Conservation (phyloP, 108 stramenopile species). For the Conticribra weissflogii region DNA sequence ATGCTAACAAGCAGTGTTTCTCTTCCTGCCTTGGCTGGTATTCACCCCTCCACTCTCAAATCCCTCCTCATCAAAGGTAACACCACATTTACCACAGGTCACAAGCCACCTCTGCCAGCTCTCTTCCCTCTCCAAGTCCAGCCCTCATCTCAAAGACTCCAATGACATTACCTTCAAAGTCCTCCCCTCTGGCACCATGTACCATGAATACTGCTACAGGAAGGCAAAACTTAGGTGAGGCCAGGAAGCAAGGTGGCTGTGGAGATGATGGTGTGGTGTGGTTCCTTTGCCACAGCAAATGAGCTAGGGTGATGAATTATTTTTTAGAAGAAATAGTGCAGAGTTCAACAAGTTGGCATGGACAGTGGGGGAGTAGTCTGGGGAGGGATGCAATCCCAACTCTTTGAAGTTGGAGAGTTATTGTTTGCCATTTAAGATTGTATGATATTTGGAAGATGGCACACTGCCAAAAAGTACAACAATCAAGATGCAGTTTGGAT, state of each 20-base stretch:
- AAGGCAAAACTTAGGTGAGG: conserved; percentile 56
- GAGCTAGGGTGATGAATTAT: conserved; percentile 80
- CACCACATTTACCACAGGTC: conserved; percentile 49
- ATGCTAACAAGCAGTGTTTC: neutral
- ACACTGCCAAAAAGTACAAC: too few species aligned
- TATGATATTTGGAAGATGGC: too few species aligned
- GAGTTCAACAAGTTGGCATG: conserved; percentile 81
- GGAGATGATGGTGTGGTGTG: conserved; percentile 80
- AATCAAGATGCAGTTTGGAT: too few species aligned
- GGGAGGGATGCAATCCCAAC: conserved; percentile 37
- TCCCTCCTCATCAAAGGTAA: conserved; percentile 62
- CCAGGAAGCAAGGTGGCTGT: conserved; percentile 71
- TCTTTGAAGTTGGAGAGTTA: conserved; percentile 64
- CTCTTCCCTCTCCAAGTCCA: conserved; percentile 48
- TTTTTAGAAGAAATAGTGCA: conserved; percentile 62
- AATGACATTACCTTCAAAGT: conserved; percentile 62
- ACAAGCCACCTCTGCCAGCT: conserved; percentile 59
- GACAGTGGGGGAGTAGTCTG: conserved; percentile 70
- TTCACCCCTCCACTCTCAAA: conserved; percentile 62
- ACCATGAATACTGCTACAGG: conserved; percentile 72
- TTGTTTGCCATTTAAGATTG: too few species aligned
- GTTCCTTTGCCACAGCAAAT: conserved; percentile 69
- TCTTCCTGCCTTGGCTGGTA: conserved; percentile 53
- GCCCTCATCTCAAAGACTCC: conserved; percentile 57
- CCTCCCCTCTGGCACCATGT: conserved; percentile 60